Evolutionary conservation across 768 basidiomycete species (phyloP).

Genomic region (Leccinum broughii): DNA sequence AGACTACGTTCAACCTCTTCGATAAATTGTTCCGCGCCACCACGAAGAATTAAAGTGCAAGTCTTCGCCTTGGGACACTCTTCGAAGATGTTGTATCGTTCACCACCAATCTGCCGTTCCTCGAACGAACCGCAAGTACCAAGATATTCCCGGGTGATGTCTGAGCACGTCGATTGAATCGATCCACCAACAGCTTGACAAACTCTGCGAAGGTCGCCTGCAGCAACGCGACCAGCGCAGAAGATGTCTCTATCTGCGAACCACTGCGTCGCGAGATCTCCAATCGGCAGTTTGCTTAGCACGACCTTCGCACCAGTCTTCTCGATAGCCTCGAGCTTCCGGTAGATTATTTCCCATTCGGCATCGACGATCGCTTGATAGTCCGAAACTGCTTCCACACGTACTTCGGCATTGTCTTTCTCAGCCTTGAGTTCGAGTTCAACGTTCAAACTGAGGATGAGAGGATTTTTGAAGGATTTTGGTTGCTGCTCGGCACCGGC

Average conservation of each 20-base stretch:
- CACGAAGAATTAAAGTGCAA: constrained; percentile 90
- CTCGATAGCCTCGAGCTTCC: constrained; percentile 93
- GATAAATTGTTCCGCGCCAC: constrained; percentile 98
- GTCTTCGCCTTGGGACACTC: constrained; percentile 93
- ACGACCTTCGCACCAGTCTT: constrained; percentile 97
- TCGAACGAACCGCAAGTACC: constrained; percentile 93
- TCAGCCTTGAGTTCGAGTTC: constrained; percentile 99
- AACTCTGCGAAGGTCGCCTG: constrained; percentile 88
- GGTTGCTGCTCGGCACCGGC: constrained; percentile 99
- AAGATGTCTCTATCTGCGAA: constrained; percentile 99
- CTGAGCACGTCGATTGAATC: constrained; percentile 93
- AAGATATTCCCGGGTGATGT: constrained; percentile 86
- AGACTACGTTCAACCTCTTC: constrained; percentile 97
- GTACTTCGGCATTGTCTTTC: constrained; percentile 98
- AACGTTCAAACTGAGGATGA: constrained; percentile 93
- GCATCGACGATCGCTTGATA: constrained; percentile 99
- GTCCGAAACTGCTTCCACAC: constrained; percentile 94
- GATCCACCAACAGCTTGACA: constrained; percentile 95
- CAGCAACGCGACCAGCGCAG: constrained; percentile 94
- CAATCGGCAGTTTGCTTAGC: constrained; percentile 96
- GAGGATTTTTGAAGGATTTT: constrained; percentile 84
- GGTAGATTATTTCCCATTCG: constrained; percentile 99
- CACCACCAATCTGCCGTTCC: constrained; percentile 94
- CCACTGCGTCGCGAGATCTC: constrained; percentile 98
- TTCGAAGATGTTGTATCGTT: constrained; percentile 94